Percentiles rank a stretch among this genome's conserved stretches.
phyloP scores from a whole-genome alignment of 2,329 filamentous ascomycete species.

The Trichoderma aggressivum region DNA sequence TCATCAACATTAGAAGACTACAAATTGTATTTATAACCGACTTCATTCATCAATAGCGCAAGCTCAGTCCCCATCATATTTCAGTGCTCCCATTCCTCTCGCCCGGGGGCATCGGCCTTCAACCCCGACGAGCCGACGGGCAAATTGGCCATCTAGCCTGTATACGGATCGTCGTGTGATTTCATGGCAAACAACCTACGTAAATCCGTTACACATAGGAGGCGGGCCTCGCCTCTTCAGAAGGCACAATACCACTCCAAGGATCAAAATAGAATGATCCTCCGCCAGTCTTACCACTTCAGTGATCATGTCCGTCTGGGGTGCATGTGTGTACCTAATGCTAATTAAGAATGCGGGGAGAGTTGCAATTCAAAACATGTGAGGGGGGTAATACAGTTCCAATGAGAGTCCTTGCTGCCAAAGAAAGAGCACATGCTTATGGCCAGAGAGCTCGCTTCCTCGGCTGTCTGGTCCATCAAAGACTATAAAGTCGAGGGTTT shows the following conservation, averaged over 20 bases:
- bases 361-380: not conserved
- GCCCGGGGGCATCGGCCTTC: not conserved
- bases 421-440: not conserved
- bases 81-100: not conserved
- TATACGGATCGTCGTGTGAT: not conserved
- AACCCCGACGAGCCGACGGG: not conserved
- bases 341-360: conserved; percentile 2
- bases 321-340: not conserved
- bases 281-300: conserved; percentile 1
- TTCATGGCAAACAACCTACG: not conserved
- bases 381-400: not conserved
- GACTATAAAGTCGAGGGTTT: not conserved
- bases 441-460: not conserved
- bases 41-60: too few species aligned
- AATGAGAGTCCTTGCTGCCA: not conserved
- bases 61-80: rapidly evolving
- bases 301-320: conserved; percentile 5
- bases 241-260: not conserved
- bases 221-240: not conserved
- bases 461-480: not conserved
- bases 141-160: not conserved
- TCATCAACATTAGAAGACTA: not conserved
- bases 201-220: not conserved
- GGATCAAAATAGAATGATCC: not conserved
- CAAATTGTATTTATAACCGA: too few species aligned